phyloP scores from a whole-genome alignment of 192 early-diverging fungal genomes.

The Kappamyces sp. region DNA sequence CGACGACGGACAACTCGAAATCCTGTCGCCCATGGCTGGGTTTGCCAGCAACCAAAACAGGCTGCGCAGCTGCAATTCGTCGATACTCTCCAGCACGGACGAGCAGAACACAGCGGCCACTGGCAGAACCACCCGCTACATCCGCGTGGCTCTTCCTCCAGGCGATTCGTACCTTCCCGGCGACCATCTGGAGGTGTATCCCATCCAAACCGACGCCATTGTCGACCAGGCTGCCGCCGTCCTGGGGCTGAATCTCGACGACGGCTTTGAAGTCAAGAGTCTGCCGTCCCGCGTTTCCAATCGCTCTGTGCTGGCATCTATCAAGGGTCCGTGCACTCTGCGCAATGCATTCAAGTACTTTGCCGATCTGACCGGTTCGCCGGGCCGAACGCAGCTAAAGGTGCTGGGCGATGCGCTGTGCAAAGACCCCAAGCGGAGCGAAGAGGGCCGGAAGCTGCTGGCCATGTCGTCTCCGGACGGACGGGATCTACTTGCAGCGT shows the following conservation, averaged over 20 bases:
- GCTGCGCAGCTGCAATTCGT: constrained; percentile 18
- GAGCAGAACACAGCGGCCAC: constrained; percentile 30
- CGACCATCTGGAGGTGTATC: constrained; percentile 50
- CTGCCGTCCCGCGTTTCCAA: constrained; percentile 24
- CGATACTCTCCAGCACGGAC: constrained; percentile 31
- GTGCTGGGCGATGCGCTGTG: constrained; percentile 31
- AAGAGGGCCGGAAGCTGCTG: constrained; percentile 26
- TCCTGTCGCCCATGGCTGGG: background rate
- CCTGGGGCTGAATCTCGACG: constrained; percentile 44
- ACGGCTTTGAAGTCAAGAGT: constrained; percentile 38
- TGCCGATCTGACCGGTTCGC: constrained; percentile 43
- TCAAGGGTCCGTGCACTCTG: constrained; percentile 38
- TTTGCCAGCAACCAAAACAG: background rate
- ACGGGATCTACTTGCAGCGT: constrained; percentile 31
- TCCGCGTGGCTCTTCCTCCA: constrained; percentile 28
- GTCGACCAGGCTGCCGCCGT: constrained; percentile 36
- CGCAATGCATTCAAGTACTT: constrained; percentile 36
- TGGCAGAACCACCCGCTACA: constrained; percentile 37
- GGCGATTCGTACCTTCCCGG: constrained; percentile 33
- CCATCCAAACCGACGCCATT: constrained; percentile 29
- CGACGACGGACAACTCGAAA: constrained; percentile 10
- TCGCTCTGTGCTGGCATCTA: constrained; percentile 35
- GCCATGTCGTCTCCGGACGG: constrained; percentile 24
- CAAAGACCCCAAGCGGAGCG: constrained; percentile 18
- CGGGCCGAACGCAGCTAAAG: constrained; percentile 31